phyloP scores from a whole-genome alignment of 768 basidiomycete species.

The Auricularia sp. region DNA sequence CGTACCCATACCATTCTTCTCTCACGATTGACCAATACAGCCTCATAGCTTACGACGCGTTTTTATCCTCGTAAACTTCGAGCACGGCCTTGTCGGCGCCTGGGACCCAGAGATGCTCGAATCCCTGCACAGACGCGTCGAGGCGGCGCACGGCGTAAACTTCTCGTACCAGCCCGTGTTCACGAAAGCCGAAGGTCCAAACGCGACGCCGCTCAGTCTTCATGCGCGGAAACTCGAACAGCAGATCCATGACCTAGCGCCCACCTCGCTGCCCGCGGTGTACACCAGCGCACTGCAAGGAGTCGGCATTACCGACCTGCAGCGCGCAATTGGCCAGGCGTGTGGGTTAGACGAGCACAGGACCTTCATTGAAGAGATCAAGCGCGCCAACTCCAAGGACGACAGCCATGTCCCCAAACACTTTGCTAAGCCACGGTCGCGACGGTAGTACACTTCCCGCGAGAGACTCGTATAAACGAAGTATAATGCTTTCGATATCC shows the following conservation, averaged over 20 bases:
- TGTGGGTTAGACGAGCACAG: background rate
- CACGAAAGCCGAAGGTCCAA: conserved; percentile 43
- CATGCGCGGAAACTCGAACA: conserved; percentile 23
- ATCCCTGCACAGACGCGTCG: conserved; percentile 23
- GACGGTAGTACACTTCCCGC: no score
- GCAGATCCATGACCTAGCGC: conserved; percentile 42
- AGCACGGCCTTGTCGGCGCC: conserved; percentile 45
- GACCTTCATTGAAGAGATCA: background rate
- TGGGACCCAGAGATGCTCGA: conserved; percentile 51
- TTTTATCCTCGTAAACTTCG: conserved; percentile 60
- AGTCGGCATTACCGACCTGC: background rate
- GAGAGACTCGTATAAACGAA: no score
- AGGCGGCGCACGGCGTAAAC: conserved; percentile 7
- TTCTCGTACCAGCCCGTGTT: conserved; percentile 63
- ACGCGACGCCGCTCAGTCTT: conserved; percentile 29
- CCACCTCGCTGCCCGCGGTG: conserved; percentile 44
- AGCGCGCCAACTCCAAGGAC: background rate
- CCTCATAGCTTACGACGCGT: conserved; percentile 50
- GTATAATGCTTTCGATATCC: no score
- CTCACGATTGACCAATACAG: background rate
- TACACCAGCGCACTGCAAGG: background rate
- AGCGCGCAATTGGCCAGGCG: background rate
- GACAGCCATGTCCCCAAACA: no score
- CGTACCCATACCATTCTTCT: conserved; percentile 14
- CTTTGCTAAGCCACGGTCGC: no score